A percentile compares a stretch with the other conserved stretches of the same genome.
phyloP scores from a whole-genome alignment of 2,329 filamentous ascomycete genomes.

The Ophiostoma novo-ulmi region DNA sequence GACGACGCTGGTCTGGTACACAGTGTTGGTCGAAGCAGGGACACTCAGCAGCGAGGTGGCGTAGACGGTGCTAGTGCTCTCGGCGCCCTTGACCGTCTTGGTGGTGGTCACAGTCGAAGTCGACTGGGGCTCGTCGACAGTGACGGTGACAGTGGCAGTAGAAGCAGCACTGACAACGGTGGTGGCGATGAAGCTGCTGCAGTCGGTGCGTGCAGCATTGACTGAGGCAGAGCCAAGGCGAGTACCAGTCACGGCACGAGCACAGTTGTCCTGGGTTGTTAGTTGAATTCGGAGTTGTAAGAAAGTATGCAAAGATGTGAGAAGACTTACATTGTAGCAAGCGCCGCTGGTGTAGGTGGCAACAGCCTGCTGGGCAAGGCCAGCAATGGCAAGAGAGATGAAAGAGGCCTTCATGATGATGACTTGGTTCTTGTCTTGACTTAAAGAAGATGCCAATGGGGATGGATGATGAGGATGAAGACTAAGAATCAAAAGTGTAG shows the following conservation, averaged over 20 bases:
- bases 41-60: not conserved
- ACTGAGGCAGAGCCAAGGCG: not conserved
- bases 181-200: conserved; percentile 2
- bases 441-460: not conserved
- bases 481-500: not conserved
- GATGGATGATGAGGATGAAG: not conserved
- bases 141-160: not conserved
- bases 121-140: not conserved
- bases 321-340: not conserved
- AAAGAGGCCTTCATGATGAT: conserved; percentile 16
- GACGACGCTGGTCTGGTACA: not conserved
- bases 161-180: not conserved
- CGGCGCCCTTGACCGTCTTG: not conserved
- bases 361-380: conserved; percentile 16
- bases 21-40: conserved; percentile 14
- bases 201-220: not conserved
- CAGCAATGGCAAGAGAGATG: conserved; percentile 10
- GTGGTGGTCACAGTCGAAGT: not conserved
- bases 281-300: not conserved
- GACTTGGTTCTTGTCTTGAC: conserved; percentile 2
- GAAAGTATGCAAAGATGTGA: not conserved
- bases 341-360: conserved; percentile 11
- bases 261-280: conserved; percentile 14
- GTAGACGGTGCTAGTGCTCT: not conserved
- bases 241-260: conserved; percentile 13